phyloP scores from a whole-genome alignment of 2,329 filamentous ascomycete genomes.

The Xylaria sp. region DNA sequence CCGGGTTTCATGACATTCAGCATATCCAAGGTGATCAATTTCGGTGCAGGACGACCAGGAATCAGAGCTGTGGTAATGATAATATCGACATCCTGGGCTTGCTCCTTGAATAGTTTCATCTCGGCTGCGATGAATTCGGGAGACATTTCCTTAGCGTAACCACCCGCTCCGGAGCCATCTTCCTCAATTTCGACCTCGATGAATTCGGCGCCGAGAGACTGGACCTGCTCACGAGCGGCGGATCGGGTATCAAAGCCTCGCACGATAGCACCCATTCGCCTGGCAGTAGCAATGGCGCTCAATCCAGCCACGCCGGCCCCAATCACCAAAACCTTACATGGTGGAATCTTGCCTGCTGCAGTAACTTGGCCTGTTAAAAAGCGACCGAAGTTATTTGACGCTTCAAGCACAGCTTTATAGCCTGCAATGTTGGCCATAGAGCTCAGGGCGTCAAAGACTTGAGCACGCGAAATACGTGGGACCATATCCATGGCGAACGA shows the following conservation, averaged over 20 bases:
- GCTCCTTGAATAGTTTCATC: constrained; percentile 90
- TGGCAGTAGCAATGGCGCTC: constrained; percentile 85
- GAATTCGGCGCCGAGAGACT: constrained; percentile 88
- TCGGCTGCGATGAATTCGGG: constrained; percentile 92
- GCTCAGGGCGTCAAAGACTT: constrained; percentile 86
- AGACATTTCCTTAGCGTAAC: constrained; percentile 93
- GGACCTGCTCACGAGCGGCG: constrained; percentile 87
- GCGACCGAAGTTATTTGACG: constrained; percentile 85
- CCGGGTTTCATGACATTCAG: constrained; percentile 87
- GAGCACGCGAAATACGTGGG: constrained; percentile 85
- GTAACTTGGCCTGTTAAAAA: constrained; percentile 91
- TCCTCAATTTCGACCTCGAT: constrained; percentile 85
- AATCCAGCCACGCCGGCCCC: constrained; percentile 88
- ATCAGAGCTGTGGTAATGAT: constrained; percentile 93
- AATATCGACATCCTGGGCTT: constrained; percentile 87
- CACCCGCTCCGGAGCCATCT: constrained; percentile 81
- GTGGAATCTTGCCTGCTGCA: constrained; percentile 87
- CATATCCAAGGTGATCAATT: constrained; percentile 81
- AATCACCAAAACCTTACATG: constrained; percentile 88
- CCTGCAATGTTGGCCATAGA: constrained; percentile 96
- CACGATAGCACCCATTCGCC: constrained; percentile 86
- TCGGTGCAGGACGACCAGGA: constrained; percentile 81
- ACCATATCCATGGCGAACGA: constrained; percentile 93
- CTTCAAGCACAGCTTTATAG: constrained; percentile 89
- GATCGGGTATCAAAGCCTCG: constrained; percentile 89